A percentile compares a stretch with the other conserved stretches of the same genome.
These are phyloP conservation scores for Dendrobium chrysotoxum DNA, from an alignment of 106 monocot species.

Conservation along the genomic window DNA sequence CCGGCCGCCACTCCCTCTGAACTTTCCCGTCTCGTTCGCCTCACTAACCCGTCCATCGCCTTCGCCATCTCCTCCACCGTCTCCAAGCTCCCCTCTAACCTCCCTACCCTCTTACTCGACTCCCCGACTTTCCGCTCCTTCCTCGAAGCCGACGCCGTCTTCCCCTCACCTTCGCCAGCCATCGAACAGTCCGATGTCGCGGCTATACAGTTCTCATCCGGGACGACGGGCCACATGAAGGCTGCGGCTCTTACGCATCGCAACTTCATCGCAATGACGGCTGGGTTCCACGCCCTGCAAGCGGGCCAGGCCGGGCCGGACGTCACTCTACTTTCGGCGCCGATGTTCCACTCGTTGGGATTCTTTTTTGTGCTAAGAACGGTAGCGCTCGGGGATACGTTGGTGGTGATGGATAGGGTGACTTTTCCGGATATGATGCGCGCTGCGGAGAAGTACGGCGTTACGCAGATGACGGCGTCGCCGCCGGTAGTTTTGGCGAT, in stretches of 20 bases:
- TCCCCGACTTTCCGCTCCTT: slow-evolving; percentile 35
- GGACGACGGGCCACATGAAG: slow-evolving; percentile 65
- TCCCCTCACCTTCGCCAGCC: not conserved
- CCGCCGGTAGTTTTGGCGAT: slow-evolving; percentile 70
- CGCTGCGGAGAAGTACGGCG: slow-evolving; percentile 38
- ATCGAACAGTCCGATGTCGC: slow-evolving; percentile 52
- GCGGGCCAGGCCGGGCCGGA: not conserved
- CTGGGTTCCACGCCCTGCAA: slow-evolving; percentile 14
- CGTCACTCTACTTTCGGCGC: slow-evolving; percentile 38
- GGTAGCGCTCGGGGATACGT: slow-evolving; percentile 36
- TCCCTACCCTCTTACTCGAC: slow-evolving; percentile 38
- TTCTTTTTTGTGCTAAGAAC: slow-evolving; percentile 28
- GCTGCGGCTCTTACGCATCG: slow-evolving; percentile 58
- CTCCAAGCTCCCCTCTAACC: slow-evolving; percentile 27
- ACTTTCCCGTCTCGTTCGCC: slow-evolving; percentile 35
- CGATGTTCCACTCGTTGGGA: slow-evolving; percentile 71
- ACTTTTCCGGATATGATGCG: slow-evolving; percentile 19
- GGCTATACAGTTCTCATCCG: slow-evolving; percentile 66
- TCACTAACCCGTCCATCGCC: slow-evolving; percentile 31
- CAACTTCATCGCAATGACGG: slow-evolving; percentile 52
- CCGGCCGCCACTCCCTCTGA: slow-evolving; percentile 45
- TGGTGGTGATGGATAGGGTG: slow-evolving; percentile 30
- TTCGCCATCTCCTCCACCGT: slow-evolving; percentile 32
- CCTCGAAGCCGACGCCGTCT: not conserved
- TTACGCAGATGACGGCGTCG: slow-evolving; percentile 36